Evolutionary conservation across 805 yeast genomes (phyloP).

Genomic region (Candida vaughaniae): DNA sequence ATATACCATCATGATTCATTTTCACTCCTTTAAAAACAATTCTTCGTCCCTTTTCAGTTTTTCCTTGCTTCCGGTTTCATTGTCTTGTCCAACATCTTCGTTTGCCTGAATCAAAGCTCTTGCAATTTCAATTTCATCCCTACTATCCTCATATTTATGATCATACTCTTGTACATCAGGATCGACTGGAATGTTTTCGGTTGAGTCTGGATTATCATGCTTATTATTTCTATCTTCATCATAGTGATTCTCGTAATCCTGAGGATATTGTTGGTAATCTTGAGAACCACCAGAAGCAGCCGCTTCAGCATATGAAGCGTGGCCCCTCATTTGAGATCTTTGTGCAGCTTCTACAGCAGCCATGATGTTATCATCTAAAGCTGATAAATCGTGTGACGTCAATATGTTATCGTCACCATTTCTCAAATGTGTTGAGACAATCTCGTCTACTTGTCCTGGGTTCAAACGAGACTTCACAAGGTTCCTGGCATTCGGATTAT

Average conservation of each 20-base stretch:
- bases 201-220: constrained; percentile 2
- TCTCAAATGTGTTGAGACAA: constrained; percentile 28
- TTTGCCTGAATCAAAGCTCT: constrained; percentile 64
- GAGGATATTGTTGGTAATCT: constrained; percentile 2
- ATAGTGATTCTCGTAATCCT: constrained; percentile 4
- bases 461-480: constrained; percentile 16
- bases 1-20: too few species aligned
- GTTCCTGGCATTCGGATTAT: constrained; percentile 22
- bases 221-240: constrained; percentile 7
- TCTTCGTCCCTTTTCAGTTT: constrained; percentile 1
- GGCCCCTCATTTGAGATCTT: constrained; percentile 28
- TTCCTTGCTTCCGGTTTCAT: constrained; percentile 1
- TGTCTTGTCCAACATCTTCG: constrained; percentile 30
- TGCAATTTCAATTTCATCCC: constrained; percentile 63
- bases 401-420: constrained; percentile 28
- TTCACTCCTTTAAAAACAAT: not conserved
- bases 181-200: constrained; percentile 46
- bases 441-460: constrained; percentile 26
- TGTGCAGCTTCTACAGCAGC: constrained; percentile 65
- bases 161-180: constrained; percentile 56
- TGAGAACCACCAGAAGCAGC: constrained; percentile 30
- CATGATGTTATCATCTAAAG: constrained; percentile 46
- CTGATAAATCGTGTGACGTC: constrained; percentile 41
- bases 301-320: constrained; percentile 28
- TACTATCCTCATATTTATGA: constrained; percentile 29